Evolutionary conservation across 257 asterid species (phyloP), one percentile per base, ranked within the genome.

Genomic region (Fraxinus anomala): DNA sequence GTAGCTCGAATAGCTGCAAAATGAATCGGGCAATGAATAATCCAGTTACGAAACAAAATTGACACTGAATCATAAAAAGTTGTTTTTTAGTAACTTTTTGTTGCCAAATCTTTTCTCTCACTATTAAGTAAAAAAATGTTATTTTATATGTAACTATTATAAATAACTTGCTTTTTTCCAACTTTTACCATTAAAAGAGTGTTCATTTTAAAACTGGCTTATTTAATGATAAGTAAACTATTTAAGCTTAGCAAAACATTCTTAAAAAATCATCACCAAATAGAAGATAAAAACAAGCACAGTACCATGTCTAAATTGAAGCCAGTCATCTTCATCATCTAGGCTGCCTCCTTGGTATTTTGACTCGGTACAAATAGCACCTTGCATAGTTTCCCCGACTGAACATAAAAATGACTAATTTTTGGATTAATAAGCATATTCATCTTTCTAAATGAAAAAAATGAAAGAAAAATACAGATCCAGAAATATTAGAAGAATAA

Each of bases 361-460:
- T 66, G 93, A 87, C 76, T 89, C 89, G 33, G 87, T 69, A 66
- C 87, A 80, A 73, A 87, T 67, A 30, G 87, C 82, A 71, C 93
- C 90, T 68, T 83, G 77, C 89, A 85, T 82, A 9, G 96, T 89
- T 87, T 92, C 97, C 36, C 96, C 99, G 66, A 85, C 98, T 93
- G 82, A 34, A 78, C 44, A 14, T 36, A 73, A 10, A 33, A 54
- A 12, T 36, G 31, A 21, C 33, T 61, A 61, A 36, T 0, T 36
- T 67, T 40, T 74, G 36, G 9, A 40, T 19, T 2, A 36, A 56
- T 28, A 70, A 33, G 21, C 51, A 42, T 42, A 5, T 28, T 10
- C 28, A 36, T 19, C n/a, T 19, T 9, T 66, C 51, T 74, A 42
- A 24, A 63, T 36, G 19, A 40, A 36, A 16, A 40, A 28, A 73